Evolutionary conservation across 2,329 filamentous ascomycete species (phyloP).

Genomic region (Monosporascus ibericus): DNA sequence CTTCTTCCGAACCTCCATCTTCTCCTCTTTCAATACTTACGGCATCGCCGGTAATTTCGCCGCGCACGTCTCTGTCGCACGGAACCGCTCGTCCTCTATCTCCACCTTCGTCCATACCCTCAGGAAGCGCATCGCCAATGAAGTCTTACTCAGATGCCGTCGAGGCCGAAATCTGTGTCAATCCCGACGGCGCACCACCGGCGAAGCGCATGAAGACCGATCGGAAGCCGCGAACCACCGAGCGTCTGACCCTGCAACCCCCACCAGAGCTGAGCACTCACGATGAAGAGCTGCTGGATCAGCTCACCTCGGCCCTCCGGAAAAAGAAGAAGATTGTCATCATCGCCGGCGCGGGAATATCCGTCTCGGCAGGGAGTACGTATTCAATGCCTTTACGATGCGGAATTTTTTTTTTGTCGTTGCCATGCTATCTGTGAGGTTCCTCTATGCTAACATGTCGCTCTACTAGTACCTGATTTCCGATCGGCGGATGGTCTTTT

Average conservation of each 20-base stretch:
- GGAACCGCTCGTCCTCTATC: slow-evolving; percentile 46
- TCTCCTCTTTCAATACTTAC: slow-evolving; percentile 51
- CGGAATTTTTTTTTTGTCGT: neutral
- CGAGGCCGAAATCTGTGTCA: slow-evolving; percentile 33
- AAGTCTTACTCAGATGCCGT: slow-evolving; percentile 34
- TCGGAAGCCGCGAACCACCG: slow-evolving; percentile 64
- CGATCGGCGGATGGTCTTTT: slow-evolving; percentile 89
- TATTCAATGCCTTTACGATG: slow-evolving; percentile 4
- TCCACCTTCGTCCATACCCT: slow-evolving; percentile 41
- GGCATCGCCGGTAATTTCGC: slow-evolving; percentile 46
- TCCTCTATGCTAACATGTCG: slow-evolving; percentile 16
- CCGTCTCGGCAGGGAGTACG: slow-evolving; percentile 78
- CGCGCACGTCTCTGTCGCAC: slow-evolving; percentile 25
- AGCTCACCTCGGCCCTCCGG: slow-evolving; percentile 67
- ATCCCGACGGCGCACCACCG: slow-evolving; percentile 57
- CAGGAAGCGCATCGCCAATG: slow-evolving; percentile 45
- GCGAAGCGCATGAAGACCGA: slow-evolving; percentile 69
- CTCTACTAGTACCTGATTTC: slow-evolving; percentile 75
- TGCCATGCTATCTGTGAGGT: slow-evolving; percentile 5
- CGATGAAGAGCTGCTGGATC: slow-evolving; percentile 56
- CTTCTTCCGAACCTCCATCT: slow-evolving; percentile 36
- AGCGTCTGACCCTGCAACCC: slow-evolving; percentile 65
- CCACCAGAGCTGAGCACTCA: slow-evolving; percentile 44
- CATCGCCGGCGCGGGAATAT: slow-evolving; percentile 93
- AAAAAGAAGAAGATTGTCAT: slow-evolving; percentile 96